Evolutionary conservation across 2,329 filamentous ascomycete genomes (phyloP).

Genomic region (Decorospora gaudefroyi): DNA sequence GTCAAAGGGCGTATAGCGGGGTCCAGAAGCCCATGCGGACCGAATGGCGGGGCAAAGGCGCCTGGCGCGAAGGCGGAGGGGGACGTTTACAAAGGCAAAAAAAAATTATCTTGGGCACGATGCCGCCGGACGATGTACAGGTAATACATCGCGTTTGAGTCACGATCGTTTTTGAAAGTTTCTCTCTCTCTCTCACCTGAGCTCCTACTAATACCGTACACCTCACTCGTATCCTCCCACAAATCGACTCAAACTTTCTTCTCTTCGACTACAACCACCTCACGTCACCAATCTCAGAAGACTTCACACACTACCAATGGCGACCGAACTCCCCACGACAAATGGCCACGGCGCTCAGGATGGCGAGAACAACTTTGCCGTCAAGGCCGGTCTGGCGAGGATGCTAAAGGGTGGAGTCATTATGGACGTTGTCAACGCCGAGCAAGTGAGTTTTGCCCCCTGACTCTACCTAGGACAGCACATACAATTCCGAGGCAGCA

Average conservation of each 20-base stretch:
- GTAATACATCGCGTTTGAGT: constrained; percentile 28
- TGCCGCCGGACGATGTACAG: constrained; percentile 27
- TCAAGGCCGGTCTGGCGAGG: constrained; percentile 93
- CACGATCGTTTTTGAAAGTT: background rate
- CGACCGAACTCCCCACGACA: constrained; percentile 55
- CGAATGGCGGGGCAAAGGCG: constrained; percentile 21
- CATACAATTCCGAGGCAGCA: too few species aligned
- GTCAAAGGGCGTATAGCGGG: constrained; percentile 30
- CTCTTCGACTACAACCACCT: background rate
- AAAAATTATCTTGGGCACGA: constrained; percentile 33
- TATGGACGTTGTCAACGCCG: constrained; percentile 96
- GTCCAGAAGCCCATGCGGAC: constrained; percentile 21
- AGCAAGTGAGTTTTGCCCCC: constrained; percentile 62
- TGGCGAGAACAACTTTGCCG: constrained; percentile 67
- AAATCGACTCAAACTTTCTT: constrained; percentile 2
- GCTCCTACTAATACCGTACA: background rate
- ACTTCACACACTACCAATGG: constrained; percentile 42
- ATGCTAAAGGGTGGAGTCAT: constrained; percentile 99
- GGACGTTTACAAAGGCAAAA: constrained; percentile 30
- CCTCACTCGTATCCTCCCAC: background rate
- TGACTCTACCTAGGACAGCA: too few species aligned
- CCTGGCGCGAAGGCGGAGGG: constrained; percentile 20
- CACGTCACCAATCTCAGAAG: background rate
- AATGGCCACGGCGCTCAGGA: constrained; percentile 53
- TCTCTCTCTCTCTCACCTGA: background rate